Evolutionary conservation across 805 yeast genomes (phyloP), one percentile per base, ranked within the genome.

Genomic region (Isabelozyma rhagii): DNA sequence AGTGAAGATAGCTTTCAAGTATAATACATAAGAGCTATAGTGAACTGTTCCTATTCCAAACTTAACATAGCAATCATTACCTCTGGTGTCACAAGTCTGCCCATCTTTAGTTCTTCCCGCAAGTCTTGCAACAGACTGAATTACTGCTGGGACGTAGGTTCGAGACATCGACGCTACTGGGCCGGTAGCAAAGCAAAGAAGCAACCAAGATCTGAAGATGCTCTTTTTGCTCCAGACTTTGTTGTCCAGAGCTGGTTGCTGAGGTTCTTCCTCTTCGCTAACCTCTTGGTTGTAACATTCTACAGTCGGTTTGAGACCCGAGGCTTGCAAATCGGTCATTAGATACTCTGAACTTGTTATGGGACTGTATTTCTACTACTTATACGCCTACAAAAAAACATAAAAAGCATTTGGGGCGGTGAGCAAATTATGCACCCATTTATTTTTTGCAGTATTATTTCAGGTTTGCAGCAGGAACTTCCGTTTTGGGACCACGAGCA

Each of bases 81-180:
- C 77, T 25, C 51, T 51, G 1, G 43, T 28, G 1, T 49, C 36
- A 50, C 77, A 73, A 13, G 21, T 38, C 2, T 44, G 50, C 1
- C 72, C 72, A 0, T 48, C 39, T 4, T 55, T 47, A 2, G 61
- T 64, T 17, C 49, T 47, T 3, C 78, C 77, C 13, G 72, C 53
- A 0, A 55, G 48, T 10, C 61, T 47, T 3, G 74, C 72, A 25
- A 64, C 59, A 0, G 77, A 67, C 55, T 72, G 77, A 28, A 73
- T 63, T 0, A 63, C 65, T 0, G 75, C 77, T 7, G 77, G 74
- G 15, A 73, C 69, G 50, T 73, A 73, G 1, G 74, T 63, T 47
- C 73, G 59, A 4, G 68, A 49, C 76, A 73, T 70, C 7, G 76
- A 66, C 0, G 76, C 65, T 0, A 70, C 74, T 1, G 77, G 77